Conservation (phyloP, 140 eudicot species). For the Erigeron philadelphicus region DNA sequence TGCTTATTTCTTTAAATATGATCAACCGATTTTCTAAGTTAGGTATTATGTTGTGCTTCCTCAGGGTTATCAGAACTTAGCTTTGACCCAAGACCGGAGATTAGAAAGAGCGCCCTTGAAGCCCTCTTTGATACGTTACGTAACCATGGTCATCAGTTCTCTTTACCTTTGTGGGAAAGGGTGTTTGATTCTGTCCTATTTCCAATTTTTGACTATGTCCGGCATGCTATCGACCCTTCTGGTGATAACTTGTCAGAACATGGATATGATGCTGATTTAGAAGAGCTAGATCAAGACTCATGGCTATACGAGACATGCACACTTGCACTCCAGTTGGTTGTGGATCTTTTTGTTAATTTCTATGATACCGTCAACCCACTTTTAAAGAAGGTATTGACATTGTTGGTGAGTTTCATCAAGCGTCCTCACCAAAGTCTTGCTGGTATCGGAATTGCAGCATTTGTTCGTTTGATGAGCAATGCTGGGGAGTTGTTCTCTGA, state of each 20-base stretch:
- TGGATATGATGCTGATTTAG: slow-evolving; percentile 45
- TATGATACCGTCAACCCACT: slow-evolving; percentile 82
- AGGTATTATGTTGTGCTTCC: slow-evolving; percentile 18
- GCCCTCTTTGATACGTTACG: slow-evolving; percentile 81
- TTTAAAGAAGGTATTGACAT: slow-evolving; percentile 61
- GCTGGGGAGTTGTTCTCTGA: slow-evolving; percentile 76
- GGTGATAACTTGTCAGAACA: slow-evolving; percentile 42
- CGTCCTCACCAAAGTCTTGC: slow-evolving; percentile 98
- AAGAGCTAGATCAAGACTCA: slow-evolving; percentile 75
- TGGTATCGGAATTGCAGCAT: slow-evolving; percentile 94
- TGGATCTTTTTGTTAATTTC: slow-evolving; percentile 82
- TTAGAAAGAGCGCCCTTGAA: slow-evolving; percentile 79
- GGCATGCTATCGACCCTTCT: slow-evolving; percentile 86
- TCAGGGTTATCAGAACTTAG: slow-evolving; percentile 94
- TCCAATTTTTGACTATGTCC: slow-evolving; percentile 87
- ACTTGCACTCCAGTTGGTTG: slow-evolving; percentile 86
- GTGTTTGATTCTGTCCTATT: slow-evolving; percentile 88
- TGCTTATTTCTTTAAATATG: neutral
- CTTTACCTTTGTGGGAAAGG: slow-evolving; percentile 85
- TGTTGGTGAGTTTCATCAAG: slow-evolving; percentile 74
- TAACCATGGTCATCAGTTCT: slow-evolving; percentile 86
- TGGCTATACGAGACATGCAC: slow-evolving; percentile 99
- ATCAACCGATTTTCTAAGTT: slow-evolving; percentile 15
- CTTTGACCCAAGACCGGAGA: slow-evolving; percentile 89
- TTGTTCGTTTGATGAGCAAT: slow-evolving; percentile 86